Percentiles rank a stretch among this genome's conserved stretches.
Evolutionary conservation across 2,329 filamentous ascomycete species (phyloP).

Genomic region (Rhytidhysteron rufulum): DNA sequence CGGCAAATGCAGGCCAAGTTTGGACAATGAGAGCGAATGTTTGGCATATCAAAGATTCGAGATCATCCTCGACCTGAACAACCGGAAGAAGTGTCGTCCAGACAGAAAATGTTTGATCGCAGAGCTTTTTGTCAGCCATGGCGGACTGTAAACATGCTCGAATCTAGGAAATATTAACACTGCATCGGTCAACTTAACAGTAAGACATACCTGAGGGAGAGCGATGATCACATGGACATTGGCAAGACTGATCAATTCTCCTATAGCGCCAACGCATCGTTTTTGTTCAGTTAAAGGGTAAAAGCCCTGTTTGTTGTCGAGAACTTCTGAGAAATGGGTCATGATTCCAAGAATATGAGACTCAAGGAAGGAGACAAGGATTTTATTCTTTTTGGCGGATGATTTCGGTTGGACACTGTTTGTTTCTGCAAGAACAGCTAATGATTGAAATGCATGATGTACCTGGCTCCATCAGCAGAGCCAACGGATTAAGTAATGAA

Average conservation of each 20-base stretch:
- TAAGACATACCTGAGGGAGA: slow-evolving; percentile 70
- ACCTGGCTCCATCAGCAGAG: slow-evolving; percentile 17
- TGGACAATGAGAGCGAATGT: slow-evolving; percentile 83
- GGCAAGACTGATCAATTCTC: slow-evolving; percentile 79
- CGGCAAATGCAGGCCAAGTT: slow-evolving; percentile 69
- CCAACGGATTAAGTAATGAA: background rate
- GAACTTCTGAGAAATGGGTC: slow-evolving; percentile 70
- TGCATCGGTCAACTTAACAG: background rate
- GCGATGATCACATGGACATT: slow-evolving; percentile 71
- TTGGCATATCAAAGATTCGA: slow-evolving; percentile 77
- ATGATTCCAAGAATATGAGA: slow-evolving; percentile 83
- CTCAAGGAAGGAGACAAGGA: slow-evolving; percentile 73
- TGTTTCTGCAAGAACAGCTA: slow-evolving; percentile 48
- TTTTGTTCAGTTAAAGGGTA: slow-evolving; percentile 65
- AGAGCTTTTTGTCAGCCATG: slow-evolving; percentile 69
- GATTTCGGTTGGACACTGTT: slow-evolving; percentile 44
- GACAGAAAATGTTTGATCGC: slow-evolving; percentile 73
- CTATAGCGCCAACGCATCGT: slow-evolving; percentile 75
- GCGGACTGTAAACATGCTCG: slow-evolving; percentile 89
- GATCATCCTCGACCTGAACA: slow-evolving; percentile 68
- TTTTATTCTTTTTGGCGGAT: slow-evolving; percentile 49
- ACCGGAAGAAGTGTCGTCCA: slow-evolving; percentile 77
- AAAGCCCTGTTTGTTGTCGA: slow-evolving; percentile 63
- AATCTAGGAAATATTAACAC: slow-evolving; percentile 55
- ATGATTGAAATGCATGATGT: slow-evolving; percentile 48